Percentiles rank a stretch among this genome's conserved stretches.
Conservation (phyloP, 1,284 basidiomycete species). For the Spongispora temasekensis region DNA sequence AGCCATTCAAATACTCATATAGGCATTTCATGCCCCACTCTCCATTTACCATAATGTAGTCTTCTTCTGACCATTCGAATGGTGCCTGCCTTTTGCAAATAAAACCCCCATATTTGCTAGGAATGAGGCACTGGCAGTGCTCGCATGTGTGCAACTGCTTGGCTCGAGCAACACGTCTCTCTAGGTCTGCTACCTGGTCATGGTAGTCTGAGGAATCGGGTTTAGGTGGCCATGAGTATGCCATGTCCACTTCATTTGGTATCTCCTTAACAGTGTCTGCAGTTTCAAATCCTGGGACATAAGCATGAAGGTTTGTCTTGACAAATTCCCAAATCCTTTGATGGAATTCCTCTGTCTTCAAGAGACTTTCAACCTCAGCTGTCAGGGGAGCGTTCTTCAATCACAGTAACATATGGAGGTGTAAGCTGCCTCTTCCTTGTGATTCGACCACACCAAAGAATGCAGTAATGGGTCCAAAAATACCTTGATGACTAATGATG, state of each 20-base stretch:
- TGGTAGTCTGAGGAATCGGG: background rate
- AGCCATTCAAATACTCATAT: background rate
- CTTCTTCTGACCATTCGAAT: background rate
- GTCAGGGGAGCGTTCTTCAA: background rate
- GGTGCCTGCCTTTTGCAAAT: slow-evolving; percentile 8
- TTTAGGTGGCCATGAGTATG: background rate
- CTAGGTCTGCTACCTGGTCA: background rate
- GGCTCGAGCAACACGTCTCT: background rate
- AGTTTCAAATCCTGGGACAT: background rate
- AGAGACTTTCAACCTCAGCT: background rate
- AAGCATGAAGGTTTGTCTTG: background rate
- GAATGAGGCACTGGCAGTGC: background rate
- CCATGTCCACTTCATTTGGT: background rate
- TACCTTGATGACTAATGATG: slow-evolving; percentile 10
- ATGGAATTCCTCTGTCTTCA: background rate
- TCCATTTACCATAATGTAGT: background rate
- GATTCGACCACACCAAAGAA: slow-evolving; percentile 13
- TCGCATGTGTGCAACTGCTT: slow-evolving; percentile 13
- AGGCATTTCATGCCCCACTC: background rate
- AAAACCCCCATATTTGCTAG: slow-evolving; percentile 1
- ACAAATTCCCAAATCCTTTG: background rate
- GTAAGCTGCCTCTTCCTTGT: slow-evolving; percentile 19
- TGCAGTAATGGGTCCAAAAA: slow-evolving; percentile 3
- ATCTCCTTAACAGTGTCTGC: background rate
- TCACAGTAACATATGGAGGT: slow-evolving; percentile 23